Percentiles rank a stretch among this genome's conserved stretches.
Evolutionary conservation across 345 rosid genomes (phyloP).

Genomic region (Mercurialis annua): DNA sequence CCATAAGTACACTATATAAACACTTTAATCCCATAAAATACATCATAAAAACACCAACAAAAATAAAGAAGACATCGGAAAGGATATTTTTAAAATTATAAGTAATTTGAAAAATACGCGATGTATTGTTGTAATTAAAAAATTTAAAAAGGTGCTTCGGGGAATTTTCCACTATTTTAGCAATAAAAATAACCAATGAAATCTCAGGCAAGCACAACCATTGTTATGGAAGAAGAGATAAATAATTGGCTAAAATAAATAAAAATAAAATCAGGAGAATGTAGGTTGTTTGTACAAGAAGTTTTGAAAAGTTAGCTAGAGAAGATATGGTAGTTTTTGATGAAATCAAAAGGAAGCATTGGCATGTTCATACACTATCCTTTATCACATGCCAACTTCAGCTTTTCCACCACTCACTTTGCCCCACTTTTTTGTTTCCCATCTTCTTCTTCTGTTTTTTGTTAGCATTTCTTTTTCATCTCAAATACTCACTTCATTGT

Average conservation of each 20-base stretch:
- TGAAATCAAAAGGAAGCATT: slow-evolving; percentile 12
- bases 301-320: not conserved
- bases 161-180: no score
- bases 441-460: not conserved
- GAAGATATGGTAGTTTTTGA: not conserved
- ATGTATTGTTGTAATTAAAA: no score
- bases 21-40: no score
- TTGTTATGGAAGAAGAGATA: no score
- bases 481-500: not conserved
- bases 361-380: slow-evolving; percentile 34
- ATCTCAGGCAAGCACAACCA: no score
- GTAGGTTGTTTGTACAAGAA: not conserved
- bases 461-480: not conserved
- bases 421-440: slow-evolving; percentile 24
- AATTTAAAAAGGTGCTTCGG: no score
- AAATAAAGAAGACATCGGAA: no score
- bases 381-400: slow-evolving; percentile 33
- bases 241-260: not conserved
- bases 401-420: slow-evolving; percentile 33
- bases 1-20: no score
- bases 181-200: no score
- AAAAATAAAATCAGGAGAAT: not conserved
- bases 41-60: no score
- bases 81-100: no score
- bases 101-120: no score